Base-by-base conservation (phyloP, 768 basidiomycete genomes). In the Leccinum variicolor region DNA sequence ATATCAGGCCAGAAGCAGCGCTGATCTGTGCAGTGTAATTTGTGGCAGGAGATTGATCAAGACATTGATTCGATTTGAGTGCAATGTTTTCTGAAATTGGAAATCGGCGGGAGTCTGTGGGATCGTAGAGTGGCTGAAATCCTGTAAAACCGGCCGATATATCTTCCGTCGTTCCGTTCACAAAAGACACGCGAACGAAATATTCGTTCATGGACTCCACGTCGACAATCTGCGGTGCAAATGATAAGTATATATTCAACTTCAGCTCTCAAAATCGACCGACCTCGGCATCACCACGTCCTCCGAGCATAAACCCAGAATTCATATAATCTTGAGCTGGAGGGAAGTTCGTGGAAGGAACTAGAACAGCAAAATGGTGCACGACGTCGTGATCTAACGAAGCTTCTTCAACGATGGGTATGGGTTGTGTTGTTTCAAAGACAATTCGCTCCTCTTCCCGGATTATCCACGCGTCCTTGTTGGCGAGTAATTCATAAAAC, bases 311-410 rank as follows among this genome's bases (percentile, higher is more conserved):
- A 17, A 15, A 25, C 13, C 6, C 17, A 6, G 45, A 17, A 15
- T 7, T 13, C 14, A n/a, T 3, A 6, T 29, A 14, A 11, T 68
- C 56, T 28, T 60, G 17, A 2, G 50, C 55, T 2, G 58, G 62
- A 19, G 66, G 66, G 14, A 64, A 60, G 39, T 66, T 68, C 14
- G 66, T 68, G 21, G 60, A 63, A 3, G 62, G 66, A 31, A 68
- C 58, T 2, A 66, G 55, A n/a, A 68, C 21, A 14, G 43, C 23
- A 49, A 68, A 66, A 6, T 54, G 53, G 50, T 58, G 60, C 6
- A 58, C 21, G 26, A 56, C 25, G 14, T 56, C 50, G 19, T 31
- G 50, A 31, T 29, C 33, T 39, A 19, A 7, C 50, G n/a, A 28
- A 39, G 48, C 25, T 21, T 14, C 48, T 21, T 36, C 48, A 1